Evolutionary conservation across 2,329 filamentous ascomycete species (phyloP).

Genomic region (Neonectria coccinea): DNA sequence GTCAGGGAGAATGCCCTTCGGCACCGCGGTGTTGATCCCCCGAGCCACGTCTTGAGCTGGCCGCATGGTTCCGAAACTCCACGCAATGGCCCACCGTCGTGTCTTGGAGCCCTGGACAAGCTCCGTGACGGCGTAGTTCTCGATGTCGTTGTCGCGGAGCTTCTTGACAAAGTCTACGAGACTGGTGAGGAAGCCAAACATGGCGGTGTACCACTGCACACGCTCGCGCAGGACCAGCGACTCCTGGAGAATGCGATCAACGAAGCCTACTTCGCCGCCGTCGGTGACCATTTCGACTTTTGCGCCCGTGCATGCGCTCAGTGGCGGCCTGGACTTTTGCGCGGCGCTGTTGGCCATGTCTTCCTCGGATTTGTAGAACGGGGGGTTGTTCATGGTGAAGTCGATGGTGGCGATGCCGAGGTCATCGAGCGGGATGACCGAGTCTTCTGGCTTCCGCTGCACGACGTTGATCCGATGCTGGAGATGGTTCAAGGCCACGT

Average conservation of each 20-base stretch:
- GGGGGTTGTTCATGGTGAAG: conserved; percentile 94
- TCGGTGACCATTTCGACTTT: conserved; percentile 85
- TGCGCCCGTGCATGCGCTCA: conserved; percentile 81
- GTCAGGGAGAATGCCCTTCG: conserved; percentile 59
- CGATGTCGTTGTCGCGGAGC: conserved; percentile 67
- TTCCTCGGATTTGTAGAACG: conserved; percentile 83
- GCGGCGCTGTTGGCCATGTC: conserved; percentile 76
- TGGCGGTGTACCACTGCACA: conserved; percentile 89
- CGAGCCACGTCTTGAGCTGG: conserved; percentile 65
- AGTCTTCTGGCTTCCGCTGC: conserved; percentile 60
- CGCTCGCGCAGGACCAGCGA: conserved; percentile 68
- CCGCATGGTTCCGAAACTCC: conserved; percentile 80
- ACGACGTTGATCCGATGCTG: conserved; percentile 73
- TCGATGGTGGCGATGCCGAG: conserved; percentile 68
- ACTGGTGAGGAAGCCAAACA: conserved; percentile 86
- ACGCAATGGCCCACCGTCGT: conserved; percentile 86
- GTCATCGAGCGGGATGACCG: conserved; percentile 73
- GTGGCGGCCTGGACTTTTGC: conserved; percentile 75
- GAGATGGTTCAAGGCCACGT: conserved; percentile 75
- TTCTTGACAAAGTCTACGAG: conserved; percentile 71
- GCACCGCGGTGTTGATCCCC: conserved; percentile 54
- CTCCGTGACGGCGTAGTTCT: conserved; percentile 85
- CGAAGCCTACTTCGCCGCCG: conserved; percentile 83
- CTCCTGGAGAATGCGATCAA: conserved; percentile 76
- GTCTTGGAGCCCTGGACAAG: conserved; percentile 84